Evolutionary conservation across 106 monocot genomes (phyloP), one percentile per base, ranked within the genome.

Genomic region (Dactylorhiza incarnata): DNA sequence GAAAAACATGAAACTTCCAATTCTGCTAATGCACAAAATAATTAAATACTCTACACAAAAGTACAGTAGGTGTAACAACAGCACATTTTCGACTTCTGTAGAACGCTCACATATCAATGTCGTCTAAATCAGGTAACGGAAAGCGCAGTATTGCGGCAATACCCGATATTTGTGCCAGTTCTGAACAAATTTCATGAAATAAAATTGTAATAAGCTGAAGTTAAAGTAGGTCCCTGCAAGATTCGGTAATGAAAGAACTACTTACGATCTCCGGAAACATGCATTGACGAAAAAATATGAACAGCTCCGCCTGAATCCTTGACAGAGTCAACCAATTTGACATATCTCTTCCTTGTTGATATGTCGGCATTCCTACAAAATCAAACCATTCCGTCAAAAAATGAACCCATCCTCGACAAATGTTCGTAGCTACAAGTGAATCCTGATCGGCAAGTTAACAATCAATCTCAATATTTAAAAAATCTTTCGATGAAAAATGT

Each of bases 281-380:
- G 99, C 99, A 99, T 88, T 13, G 99, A 82, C 54, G 99, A 99
- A 80, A 99, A 99, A 71, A 91, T 84, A 66, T 94, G 89, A 1
- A 81, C 93, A 37, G 82, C 66, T 63, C 93, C 95, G 14, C 95
- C 90, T 6, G 85, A 85, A 67, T 83, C 81, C 76, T 91, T 96
- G 19, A 96, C 90, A 7, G 89, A 87, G 14, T 99, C 94, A 6
- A 99, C 91, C 70, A 99, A 82, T 6, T 85, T 83, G 7, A 92
- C 89, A 80, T 94, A 99, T 66, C 90, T 91, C 81, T 84, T 75
- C 81, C 99, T 82, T 59, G 91, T 84, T 3, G 49, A 24, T 7
- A 88, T 67, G 74, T 94, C 91, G 49, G 91, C 77, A 84, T 88
- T 87, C 80, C 99, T 99, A 84, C 5, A 71, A 72, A 37, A 54